A percentile compares a stretch with the other conserved stretches of the same genome.
phyloP scores from a whole-genome alignment of 2,329 filamentous ascomycete species.

The Cladosporium halotolerans region DNA sequence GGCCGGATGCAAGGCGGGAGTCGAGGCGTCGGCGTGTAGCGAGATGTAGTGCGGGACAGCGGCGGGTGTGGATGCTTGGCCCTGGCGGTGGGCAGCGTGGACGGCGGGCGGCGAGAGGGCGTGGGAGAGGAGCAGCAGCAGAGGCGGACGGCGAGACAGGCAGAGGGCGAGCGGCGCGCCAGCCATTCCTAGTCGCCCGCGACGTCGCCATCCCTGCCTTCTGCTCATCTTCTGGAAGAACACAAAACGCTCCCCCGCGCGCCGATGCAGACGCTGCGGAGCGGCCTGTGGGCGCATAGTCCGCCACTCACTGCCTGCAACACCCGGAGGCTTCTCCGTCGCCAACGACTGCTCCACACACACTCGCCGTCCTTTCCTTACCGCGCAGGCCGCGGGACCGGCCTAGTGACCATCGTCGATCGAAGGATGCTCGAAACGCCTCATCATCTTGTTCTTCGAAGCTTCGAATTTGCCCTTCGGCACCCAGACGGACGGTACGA shows the following conservation, averaged over 20 bases:
- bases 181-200: background rate
- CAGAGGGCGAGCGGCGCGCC: background rate
- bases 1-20: background rate
- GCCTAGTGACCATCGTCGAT: conserved; percentile 5
- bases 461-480: conserved; percentile 5
- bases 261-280: background rate
- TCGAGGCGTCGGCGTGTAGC: background rate
- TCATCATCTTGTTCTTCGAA: conserved; percentile 1
- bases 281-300: too few species aligned
- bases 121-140: background rate
- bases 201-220: background rate
- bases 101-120: background rate
- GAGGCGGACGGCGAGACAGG: background rate
- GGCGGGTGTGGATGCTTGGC: background rate
- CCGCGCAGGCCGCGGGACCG: background rate
- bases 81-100: background rate
- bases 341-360: too few species aligned
- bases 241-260: background rate
- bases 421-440: conserved; percentile 3
- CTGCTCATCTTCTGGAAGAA: background rate
- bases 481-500: background rate
- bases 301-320: too few species aligned
- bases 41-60: background rate
- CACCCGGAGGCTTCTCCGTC: too few species aligned
- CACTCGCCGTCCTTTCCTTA: too few species aligned